Base-by-base conservation (phyloP, 2,329 filamentous ascomycete genomes). In the Aureobasidium sp. region DNA sequence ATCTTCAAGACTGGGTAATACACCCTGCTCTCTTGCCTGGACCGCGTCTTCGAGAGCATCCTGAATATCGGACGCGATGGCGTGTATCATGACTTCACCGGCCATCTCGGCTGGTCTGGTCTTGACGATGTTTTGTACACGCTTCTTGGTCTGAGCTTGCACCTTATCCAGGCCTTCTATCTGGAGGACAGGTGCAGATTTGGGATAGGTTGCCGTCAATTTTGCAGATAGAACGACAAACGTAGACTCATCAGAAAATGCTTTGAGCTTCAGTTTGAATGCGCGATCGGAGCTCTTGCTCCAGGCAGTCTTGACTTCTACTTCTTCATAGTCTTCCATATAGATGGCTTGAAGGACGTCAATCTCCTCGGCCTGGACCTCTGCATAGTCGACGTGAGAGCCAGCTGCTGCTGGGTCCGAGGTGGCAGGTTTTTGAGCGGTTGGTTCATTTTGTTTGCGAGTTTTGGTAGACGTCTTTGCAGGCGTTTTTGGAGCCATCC, bases 181-280 rank as follows among this genome's bases (percentile, higher is more conserved):
- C 5, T 82, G 85, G 15, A 96, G 76, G 12, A 90, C 77, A 1
- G 92, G 92, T 1, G 86, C 78, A 1, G 91, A 89, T 71, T 90
- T 96, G 4, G 93, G 94, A 72, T 97, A 97, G 0, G 92, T 96
- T 7, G 91, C 89, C 9, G 91, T 94, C 67, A 97, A 79, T 62
- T 89, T 87, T 58, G 95, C 90, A 52, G 84, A 82, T n/a, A 97
- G 76, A 1, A 84, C 85, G 42, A 91, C 80, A 29, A 81, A 82
- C 64, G 91, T 83, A 53, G 91, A 87, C 41, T 85, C 81, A 69
- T 94, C 88, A 0, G 85, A 87, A 4, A 85, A 85, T 11, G 90
- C 83, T 69, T 85, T 90, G 65, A 97, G 81, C 58, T 82, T 84
- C 58, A 97, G 86, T 67, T 90, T 90, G 73, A 97, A 95, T 0